A percentile compares a stretch with the other conserved stretches of the same genome.
phyloP scores from a whole-genome alignment of 2,329 filamentous ascomycete species.

The Aspergillus novoparasiticus region DNA sequence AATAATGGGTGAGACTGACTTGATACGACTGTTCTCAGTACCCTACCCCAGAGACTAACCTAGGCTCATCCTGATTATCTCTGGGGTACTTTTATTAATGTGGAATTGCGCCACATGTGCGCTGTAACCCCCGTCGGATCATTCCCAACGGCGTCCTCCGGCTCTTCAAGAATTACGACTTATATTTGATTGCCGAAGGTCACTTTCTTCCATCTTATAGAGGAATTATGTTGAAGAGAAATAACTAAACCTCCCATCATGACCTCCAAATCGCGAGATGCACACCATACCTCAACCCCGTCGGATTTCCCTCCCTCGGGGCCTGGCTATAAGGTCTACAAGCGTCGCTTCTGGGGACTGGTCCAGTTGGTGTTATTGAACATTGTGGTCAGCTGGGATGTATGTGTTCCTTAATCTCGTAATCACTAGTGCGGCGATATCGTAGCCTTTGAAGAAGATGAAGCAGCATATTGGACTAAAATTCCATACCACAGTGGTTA shows the following conservation, averaged over 20 bases:
- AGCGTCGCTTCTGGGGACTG: constrained; percentile 85
- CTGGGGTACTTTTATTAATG: background rate
- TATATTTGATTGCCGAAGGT: background rate
- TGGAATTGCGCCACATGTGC: background rate
- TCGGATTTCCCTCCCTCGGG: constrained; percentile 20
- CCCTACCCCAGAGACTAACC: background rate
- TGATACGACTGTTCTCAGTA: background rate
- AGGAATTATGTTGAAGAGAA: background rate
- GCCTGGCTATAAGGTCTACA: constrained; percentile 65
- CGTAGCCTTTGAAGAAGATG: background rate
- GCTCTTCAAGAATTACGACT: background rate
- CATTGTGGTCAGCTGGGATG: constrained; percentile 92
- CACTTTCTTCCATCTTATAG: background rate
- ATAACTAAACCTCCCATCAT: background rate
- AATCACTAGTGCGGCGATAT: background rate
- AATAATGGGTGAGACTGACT: background rate
- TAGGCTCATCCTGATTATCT: background rate
- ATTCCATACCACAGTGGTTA: constrained; percentile 67
- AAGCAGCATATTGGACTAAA: background rate
- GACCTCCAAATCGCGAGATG: constrained; percentile 5
- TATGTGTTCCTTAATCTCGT: constrained; percentile 51
- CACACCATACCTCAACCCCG: constrained; percentile 3
- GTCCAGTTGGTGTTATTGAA: constrained; percentile 83
- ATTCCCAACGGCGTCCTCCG: background rate
- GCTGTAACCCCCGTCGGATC: background rate